Base-by-base conservation (phyloP, 1,284 basidiomycete species). In the Erythrobasidium hasegawianum region DNA sequence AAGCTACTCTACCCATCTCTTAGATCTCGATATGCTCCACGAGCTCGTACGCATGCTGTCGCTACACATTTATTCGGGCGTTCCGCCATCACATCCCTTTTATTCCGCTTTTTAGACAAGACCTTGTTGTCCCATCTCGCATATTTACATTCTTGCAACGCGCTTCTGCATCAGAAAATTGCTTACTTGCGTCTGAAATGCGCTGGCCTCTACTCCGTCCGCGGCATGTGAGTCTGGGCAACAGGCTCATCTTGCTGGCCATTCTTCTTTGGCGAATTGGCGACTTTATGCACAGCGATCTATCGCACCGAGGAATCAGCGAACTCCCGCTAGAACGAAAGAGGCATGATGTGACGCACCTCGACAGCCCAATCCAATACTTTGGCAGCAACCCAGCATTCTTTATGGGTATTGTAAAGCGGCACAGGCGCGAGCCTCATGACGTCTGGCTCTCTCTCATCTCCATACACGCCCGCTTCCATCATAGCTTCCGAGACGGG, bases 401-500 rank as follows among this genome's bases (percentile, higher is more conserved):
- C 92, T 71, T 81, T 79, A 73, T 85, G 81, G 10, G 86, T 87
- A 76, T 88, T 94, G 78, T 95, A 97, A 74, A 96, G 79, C 43
- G 90, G 87, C 10, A 82, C 82, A 39, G 94, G 91, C 58, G 90
- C 83, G 49, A 96, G 79, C 11, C 94, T 84, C 71, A 97, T 92
- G 62, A 97, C 90, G 74, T 90, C 87, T 22, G 94, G 93, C 73
- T 86, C 81, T 72, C 93, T 81, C 78, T 94, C 89, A 77, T 97
- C 93, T 16, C 89, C 91, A 66, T 95, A 83, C 9, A 97, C 86
- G 14, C 94, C 94, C 64, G 81, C 78, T 68, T 81, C 81, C 76
- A 65, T 45, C 47, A 96, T 78, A 33, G 79, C 80, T 58, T 82
- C 77, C 70, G 86, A 85, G 20, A 95, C 82, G 68, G 80, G 80